These are phyloP conservation scores for Apiospora sp. DNA, from an alignment of 2,329 filamentous ascomycete species.

Conservation along the genomic window DNA sequence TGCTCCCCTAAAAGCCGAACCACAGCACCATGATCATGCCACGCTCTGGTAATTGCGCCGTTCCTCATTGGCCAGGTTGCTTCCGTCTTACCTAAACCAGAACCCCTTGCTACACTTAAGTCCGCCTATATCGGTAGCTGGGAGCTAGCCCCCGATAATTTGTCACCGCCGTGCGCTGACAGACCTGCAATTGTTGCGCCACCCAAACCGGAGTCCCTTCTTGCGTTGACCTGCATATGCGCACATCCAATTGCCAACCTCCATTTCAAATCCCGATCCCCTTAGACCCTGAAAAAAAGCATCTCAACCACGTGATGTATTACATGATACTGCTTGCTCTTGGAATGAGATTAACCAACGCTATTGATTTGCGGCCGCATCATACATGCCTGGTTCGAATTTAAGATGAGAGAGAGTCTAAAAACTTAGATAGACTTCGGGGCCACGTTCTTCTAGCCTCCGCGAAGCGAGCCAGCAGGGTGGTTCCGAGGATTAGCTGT, in stretches of 20 bases:
- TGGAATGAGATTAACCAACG: neutral
- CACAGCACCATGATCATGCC: conserved; percentile 11
- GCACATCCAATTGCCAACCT: neutral
- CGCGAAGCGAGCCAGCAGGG: conserved; percentile 7
- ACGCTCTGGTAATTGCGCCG: conserved; percentile 23
- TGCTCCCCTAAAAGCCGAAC: conserved; percentile 33
- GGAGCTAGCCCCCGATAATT: conserved; percentile 2
- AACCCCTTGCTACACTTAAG: conserved; percentile 10
- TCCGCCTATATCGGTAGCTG: conserved; percentile 15
- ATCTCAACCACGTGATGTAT: neutral
- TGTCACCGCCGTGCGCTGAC: conserved; percentile 6
- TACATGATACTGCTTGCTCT: neutral
- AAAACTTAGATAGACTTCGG: neutral
- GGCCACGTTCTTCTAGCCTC: neutral
- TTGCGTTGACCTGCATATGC: conserved; percentile 10
- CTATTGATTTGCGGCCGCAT: neutral
- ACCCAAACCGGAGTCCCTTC: neutral
- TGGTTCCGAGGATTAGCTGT: neutral
- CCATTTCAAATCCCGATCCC: conserved; percentile 18
- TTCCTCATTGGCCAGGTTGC: conserved; percentile 20
- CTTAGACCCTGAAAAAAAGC: neutral
- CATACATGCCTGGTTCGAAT: neutral
- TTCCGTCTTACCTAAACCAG: conserved; percentile 12
- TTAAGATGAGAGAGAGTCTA: neutral
- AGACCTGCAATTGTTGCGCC: neutral